These are phyloP conservation scores for Nannochloropsis salina DNA, from an alignment of 108 stramenopile species.

Conservation along the genomic window DNA sequence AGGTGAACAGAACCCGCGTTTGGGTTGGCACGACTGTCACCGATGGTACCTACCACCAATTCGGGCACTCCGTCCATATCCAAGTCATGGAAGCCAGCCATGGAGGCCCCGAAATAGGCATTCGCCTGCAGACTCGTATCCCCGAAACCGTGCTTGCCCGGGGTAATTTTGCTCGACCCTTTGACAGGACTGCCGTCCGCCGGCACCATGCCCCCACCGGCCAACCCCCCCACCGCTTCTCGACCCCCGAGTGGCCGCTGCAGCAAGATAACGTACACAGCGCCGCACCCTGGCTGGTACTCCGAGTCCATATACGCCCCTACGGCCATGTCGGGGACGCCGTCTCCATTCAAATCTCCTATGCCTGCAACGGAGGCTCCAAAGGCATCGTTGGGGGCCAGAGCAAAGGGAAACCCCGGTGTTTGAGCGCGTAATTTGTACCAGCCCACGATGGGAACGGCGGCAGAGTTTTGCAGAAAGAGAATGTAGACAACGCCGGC, in stretches of 20 bases:
- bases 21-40: conserved; percentile 15
- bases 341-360: conserved; percentile 14
- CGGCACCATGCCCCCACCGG: background rate
- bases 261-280: background rate
- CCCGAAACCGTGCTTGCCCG: background rate
- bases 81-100: conserved; percentile 4
- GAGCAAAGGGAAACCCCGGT: background rate
- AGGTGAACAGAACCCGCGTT: background rate
- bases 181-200: background rate
- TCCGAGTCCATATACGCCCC: conserved; percentile 2
- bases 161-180: background rate
- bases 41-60: background rate
- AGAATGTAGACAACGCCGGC: background rate
- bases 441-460: background rate
- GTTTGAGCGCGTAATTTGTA: background rate
- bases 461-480: conserved; percentile 3
- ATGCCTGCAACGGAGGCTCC: conserved; percentile 1
- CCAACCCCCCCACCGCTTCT: background rate
- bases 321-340: background rate
- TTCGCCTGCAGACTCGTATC: conserved; percentile 8
- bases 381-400: background rate
- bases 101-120: background rate
- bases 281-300: background rate
- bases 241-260: background rate
- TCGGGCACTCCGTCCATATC: background rate